Evolutionary conservation across 371 early-diverging fungal species (phyloP).

Genomic region (Mucor indicus): DNA sequence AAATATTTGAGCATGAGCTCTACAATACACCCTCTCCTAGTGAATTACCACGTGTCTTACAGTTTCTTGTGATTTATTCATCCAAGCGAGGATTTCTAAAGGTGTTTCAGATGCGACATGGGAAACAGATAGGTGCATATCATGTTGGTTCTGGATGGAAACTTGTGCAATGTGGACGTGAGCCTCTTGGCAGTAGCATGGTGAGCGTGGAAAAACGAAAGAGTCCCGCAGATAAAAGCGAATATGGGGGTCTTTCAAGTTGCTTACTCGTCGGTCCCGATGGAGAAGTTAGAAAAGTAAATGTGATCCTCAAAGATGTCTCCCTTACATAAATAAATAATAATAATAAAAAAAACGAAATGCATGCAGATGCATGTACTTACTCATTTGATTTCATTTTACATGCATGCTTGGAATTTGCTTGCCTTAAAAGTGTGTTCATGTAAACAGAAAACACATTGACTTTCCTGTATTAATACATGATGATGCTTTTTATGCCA

Average conservation of each 20-base stretch:
- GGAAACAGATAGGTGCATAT: slow-evolving; percentile 55
- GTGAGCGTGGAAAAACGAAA: slow-evolving; percentile 30
- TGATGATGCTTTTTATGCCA: too few relatives aligned
- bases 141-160: slow-evolving; percentile 61
- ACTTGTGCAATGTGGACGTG: slow-evolving; percentile 40
- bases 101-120: slow-evolving; percentile 61
- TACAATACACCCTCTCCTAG: background rate
- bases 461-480: too few relatives aligned
- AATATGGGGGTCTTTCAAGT: slow-evolving; percentile 37
- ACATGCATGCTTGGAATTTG: too few relatives aligned
- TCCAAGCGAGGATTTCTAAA: slow-evolving; percentile 55
- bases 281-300: slow-evolving; percentile 50
- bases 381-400: too few relatives aligned
- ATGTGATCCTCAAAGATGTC: slow-evolving; percentile 18
- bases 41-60: slow-evolving; percentile 21
- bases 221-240: slow-evolving; percentile 4
- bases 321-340: background rate
- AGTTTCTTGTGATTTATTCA: slow-evolving; percentile 60
- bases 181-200: slow-evolving; percentile 40
- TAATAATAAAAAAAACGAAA: background rate
- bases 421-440: too few relatives aligned
- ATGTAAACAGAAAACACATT: too few relatives aligned
- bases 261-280: slow-evolving; percentile 57
- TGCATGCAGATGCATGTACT: background rate
- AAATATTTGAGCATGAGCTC: slow-evolving; percentile 30